Percentiles rank a stretch among this genome's conserved stretches.
These are phyloP conservation scores for Pythium vanterpoolii DNA, from an alignment of 352 stramenopile species.

Conservation along the genomic window DNA sequence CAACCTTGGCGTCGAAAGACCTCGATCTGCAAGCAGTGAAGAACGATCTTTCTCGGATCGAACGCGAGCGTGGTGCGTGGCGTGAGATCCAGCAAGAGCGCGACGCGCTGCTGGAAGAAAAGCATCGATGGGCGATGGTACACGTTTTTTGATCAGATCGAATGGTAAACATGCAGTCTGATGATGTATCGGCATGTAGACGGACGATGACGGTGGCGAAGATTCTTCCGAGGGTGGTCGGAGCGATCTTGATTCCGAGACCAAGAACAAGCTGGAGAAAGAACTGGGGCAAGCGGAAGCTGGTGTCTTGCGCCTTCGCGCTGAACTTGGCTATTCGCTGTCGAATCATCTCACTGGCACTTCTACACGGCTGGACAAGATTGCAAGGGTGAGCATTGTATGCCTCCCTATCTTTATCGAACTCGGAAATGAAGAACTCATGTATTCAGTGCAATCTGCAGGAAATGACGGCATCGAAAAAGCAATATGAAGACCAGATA, in stretches of 20 bases:
- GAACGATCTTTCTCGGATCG: constrained; percentile 63
- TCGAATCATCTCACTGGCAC: constrained; percentile 72
- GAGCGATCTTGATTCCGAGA: constrained; percentile 48
- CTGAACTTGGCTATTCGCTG: constrained; percentile 72
- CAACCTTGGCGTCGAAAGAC: constrained; percentile 43
- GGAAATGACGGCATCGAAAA: constrained; percentile 68
- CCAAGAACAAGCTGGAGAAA: constrained; percentile 51
- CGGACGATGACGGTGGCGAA: constrained; percentile 50
- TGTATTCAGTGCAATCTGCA: constrained; percentile 4
- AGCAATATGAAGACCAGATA: constrained; percentile 67
- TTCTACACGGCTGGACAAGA: constrained; percentile 68
- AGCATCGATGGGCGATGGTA: constrained; percentile 83
- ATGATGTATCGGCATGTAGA: constrained; percentile 25
- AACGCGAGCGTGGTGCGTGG: constrained; percentile 73
- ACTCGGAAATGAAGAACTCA: background rate
- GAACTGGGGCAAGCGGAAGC: constrained; percentile 75
- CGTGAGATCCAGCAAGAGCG: constrained; percentile 74
- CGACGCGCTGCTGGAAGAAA: constrained; percentile 76
- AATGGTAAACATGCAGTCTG: background rate
- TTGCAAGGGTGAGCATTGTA: constrained; percentile 39
- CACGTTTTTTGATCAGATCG: background rate
- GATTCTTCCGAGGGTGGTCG: background rate
- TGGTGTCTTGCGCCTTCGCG: constrained; percentile 59
- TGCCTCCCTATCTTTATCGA: background rate
- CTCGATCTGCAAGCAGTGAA: constrained; percentile 44